Evolutionary conservation across 441 rosid species (phyloP).

Genomic region (Kokia cookei): DNA sequence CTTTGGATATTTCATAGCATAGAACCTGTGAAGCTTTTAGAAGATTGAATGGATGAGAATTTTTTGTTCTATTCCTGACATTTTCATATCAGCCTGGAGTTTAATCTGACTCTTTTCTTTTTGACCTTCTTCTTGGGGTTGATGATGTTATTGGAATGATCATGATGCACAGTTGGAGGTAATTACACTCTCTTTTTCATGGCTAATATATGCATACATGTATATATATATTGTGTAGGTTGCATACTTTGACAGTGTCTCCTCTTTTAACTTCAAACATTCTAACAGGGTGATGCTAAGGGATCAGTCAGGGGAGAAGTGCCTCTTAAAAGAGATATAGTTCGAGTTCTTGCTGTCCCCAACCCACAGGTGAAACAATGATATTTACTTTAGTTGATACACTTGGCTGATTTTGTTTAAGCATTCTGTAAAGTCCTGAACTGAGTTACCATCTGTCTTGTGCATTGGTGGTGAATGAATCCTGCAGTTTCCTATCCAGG

Average conservation of each 20-base stretch:
- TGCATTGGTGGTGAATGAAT: conserved; percentile 20
- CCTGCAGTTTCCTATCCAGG: conserved; percentile 45
- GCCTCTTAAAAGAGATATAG: conserved; percentile 46
- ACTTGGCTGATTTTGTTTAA: background rate
- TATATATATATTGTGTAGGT: background rate
- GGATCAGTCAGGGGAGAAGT: conserved; percentile 73
- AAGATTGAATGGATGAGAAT: background rate
- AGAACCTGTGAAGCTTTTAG: background rate
- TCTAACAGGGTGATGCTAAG: conserved; percentile 68
- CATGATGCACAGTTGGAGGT: conserved; percentile 40
- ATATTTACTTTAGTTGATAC: background rate
- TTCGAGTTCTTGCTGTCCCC: conserved; percentile 47
- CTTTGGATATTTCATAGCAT: background rate
- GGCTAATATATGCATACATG: background rate
- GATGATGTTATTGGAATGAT: conserved; percentile 10
- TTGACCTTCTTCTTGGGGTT: background rate
- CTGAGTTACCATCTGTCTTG: conserved; percentile 12
- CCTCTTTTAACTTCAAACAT: background rate
- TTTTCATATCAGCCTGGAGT: background rate
- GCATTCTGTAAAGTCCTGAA: background rate
- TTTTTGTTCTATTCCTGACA: too few relatives aligned
- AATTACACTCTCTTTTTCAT: conserved; percentile 6
- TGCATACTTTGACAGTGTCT: background rate
- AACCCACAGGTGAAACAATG: conserved; percentile 44
- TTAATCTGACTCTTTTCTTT: conserved; percentile 14